These are phyloP conservation scores for Tetrapisispora nanseiensis DNA, from an alignment of 805 yeast genomes.

Conservation along the genomic window DNA sequence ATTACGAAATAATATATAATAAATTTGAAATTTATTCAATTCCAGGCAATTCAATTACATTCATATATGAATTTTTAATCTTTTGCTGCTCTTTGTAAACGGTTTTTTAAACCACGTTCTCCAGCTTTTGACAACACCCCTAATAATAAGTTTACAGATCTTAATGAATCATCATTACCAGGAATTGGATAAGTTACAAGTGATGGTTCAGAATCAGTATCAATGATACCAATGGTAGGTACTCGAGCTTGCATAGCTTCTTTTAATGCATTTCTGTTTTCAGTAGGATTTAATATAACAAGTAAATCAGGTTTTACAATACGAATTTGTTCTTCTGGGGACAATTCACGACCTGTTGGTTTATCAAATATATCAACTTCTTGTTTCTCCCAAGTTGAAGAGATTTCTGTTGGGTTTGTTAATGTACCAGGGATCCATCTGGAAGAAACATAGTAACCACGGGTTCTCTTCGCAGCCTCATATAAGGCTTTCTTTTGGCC, in stretches of 20 bases:
- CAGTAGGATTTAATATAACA: conserved; percentile 78
- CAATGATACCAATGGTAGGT: conserved; percentile 90
- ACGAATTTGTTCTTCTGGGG: conserved; percentile 38
- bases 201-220: conserved; percentile 87
- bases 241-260: conserved; percentile 78
- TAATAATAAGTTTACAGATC: conserved; percentile 68
- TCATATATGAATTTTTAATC: background rate
- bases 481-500: conserved; percentile 69
- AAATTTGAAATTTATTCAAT: background rate
- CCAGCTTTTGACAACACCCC: conserved; percentile 86
- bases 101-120: conserved; percentile 56
- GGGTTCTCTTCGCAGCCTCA: conserved; percentile 66
- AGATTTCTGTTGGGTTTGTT: conserved; percentile 69
- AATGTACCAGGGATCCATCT: conserved; percentile 95
- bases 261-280: conserved; percentile 64
- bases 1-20: conserved; percentile 1
- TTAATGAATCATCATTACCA: conserved; percentile 83
- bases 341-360: conserved; percentile 51
- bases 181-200: conserved; percentile 91
- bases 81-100: conserved; percentile 32
- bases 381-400: conserved; percentile 48
- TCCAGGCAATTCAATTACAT: background rate
- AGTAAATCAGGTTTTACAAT: conserved; percentile 83
- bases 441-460: conserved; percentile 71
- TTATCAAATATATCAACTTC: conserved; percentile 70